phyloP scores from a whole-genome alignment of 305 asterid species.

The Ruellia speciosa region DNA sequence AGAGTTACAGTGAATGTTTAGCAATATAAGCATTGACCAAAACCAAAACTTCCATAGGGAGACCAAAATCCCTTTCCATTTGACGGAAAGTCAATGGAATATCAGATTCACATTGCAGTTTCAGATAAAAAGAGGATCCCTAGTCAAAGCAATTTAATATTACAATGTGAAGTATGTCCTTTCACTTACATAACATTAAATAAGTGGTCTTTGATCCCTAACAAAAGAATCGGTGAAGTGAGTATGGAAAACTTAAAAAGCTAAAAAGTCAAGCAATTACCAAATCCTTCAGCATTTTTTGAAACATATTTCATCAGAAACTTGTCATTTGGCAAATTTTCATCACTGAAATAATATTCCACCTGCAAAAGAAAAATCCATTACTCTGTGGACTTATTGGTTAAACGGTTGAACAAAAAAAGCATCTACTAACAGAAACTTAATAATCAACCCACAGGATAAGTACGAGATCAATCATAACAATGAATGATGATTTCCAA shows the following conservation, averaged over 20 bases:
- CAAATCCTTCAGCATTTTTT: slow-evolving; percentile 60
- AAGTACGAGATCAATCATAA: too few species aligned
- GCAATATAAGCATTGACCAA: not conserved
- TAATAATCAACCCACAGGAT: too few species aligned
- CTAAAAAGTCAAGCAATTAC: slow-evolving; percentile 33
- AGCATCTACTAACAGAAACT: not conserved
- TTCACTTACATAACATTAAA: too few species aligned
- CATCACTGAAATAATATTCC: slow-evolving; percentile 91
- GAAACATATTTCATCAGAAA: slow-evolving; percentile 56
- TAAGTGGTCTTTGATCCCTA: too few species aligned
- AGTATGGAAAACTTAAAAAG: slow-evolving; percentile 4
- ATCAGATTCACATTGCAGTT: not conserved
- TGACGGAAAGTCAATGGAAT: not conserved
- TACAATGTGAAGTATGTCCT: too few species aligned
- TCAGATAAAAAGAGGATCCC: not conserved
- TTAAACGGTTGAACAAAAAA: slow-evolving; percentile 9
- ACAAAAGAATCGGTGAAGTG: too few species aligned
- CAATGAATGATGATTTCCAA: too few species aligned
- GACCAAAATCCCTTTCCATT: not conserved
- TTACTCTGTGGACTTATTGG: slow-evolving; percentile 2
- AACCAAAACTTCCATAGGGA: not conserved
- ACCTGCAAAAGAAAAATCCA: slow-evolving; percentile 42
- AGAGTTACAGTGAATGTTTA: not conserved
- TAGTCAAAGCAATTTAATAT: not conserved
- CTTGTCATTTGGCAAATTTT: slow-evolving; percentile 71